Evolutionary conservation across 2,329 filamentous ascomycete genomes (phyloP).

Genomic region (Hypomyces perniciosus): DNA sequence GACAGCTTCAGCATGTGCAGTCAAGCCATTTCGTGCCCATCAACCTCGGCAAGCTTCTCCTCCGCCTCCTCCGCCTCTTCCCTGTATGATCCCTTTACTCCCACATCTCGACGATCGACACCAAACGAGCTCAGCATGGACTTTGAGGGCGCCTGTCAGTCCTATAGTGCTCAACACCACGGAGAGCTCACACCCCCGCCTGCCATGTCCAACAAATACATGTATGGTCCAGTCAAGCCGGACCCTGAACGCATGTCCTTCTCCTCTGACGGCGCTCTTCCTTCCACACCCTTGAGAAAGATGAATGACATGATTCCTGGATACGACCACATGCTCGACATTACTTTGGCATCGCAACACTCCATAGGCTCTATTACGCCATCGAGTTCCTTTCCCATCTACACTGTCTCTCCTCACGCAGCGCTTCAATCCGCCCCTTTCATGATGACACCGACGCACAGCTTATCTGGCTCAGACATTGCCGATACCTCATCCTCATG

Average conservation of each 20-base stretch:
- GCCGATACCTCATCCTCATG: constrained; percentile 33
- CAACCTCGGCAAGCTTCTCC: constrained; percentile 33
- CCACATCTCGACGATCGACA: constrained; percentile 39
- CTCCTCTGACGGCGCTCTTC: constrained; percentile 23
- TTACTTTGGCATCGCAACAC: constrained; percentile 28
- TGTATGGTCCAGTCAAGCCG: constrained; percentile 29
- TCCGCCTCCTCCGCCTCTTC: constrained; percentile 35
- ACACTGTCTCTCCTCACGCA: constrained; percentile 29
- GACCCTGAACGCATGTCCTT: constrained; percentile 30
- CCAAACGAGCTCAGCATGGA: constrained; percentile 34
- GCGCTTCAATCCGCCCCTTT: constrained; percentile 28
- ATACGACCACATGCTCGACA: constrained; percentile 35
- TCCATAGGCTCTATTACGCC: constrained; percentile 34
- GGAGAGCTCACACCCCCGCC: constrained; percentile 33
- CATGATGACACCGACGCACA: constrained; percentile 36
- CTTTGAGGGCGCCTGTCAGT: constrained; percentile 29
- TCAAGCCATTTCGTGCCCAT: constrained; percentile 31
- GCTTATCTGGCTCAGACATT: constrained; percentile 34
- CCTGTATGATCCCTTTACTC: constrained; percentile 39
- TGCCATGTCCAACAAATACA: constrained; percentile 26
- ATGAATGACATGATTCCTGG: constrained; percentile 30
- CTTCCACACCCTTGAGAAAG: constrained; percentile 33
- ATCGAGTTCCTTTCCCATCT: constrained; percentile 30
- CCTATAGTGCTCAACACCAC: constrained; percentile 21
- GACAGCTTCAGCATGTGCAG: constrained; percentile 34